Evolutionary conservation across 345 rosid species (phyloP), one percentile per base, ranked within the genome.

Genomic region (Cardamine chenopodiifolia): DNA sequence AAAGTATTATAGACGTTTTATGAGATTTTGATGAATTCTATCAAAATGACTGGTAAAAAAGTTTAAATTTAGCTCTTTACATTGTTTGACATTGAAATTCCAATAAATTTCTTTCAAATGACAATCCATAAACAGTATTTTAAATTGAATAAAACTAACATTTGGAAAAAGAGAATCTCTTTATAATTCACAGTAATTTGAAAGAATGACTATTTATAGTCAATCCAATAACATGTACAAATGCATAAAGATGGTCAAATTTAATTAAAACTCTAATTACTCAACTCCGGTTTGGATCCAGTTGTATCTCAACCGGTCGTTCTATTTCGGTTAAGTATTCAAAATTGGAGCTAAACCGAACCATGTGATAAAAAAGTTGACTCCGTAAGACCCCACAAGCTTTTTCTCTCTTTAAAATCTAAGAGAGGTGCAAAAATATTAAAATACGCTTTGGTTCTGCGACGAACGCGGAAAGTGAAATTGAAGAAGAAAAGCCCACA

Each of bases 331-430:
- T 39, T 31, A 13, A 45, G 49, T n/a, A 45, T n/a, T n/a, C 19
- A 7, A 45, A 45, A 45, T 45, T 19, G 42, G 61, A 62, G 22
- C 4, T 22, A 49, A 60, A 71, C 75, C 50, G 3, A 61, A 28
- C 54, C 62, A 62, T 72, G 76, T 62, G 76, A 35, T 42, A 2
- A 1, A 71, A 47, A 71, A 60, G 49, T 23, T 32, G 37, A n/a
- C n/a, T n/a, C n/a, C n/a, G n/a, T n/a, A n/a, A 49, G 35, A 62
- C 70, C 76, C 70, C 62, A 53, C 55, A 72, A 62, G 9, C 34
- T 59, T 39, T 66, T 71, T 66, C 79, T 75, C 62, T 66, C 60
- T 47, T 61, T 74, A 17, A 61, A 75, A 68, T 68, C 70, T 69
- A 76, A 23, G 45, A 23, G 61, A 28, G 29, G n/a, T 64, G 6